Evolutionary conservation across 192 early-diverging fungal species (phyloP).

Genomic region (Globomyces pollinis-pini): DNA sequence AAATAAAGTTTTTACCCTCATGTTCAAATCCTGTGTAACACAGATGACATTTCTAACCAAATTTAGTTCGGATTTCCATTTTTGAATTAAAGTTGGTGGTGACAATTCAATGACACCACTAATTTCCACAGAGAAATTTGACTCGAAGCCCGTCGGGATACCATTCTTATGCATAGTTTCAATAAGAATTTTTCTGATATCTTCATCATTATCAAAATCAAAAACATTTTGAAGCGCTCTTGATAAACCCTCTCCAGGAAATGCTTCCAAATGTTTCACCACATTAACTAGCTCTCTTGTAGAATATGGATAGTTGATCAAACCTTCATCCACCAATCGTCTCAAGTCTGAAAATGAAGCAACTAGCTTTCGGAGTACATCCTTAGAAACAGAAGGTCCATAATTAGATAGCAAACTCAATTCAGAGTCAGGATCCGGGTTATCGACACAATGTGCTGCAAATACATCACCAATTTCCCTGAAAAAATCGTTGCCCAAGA

Average conservation of each 20-base stretch:
- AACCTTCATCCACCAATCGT: constrained; percentile 61
- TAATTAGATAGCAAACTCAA: constrained; percentile 63
- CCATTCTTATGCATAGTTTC: constrained; percentile 67
- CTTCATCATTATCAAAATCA: constrained; percentile 62
- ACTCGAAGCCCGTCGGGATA: constrained; percentile 61
- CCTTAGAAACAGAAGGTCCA: constrained; percentile 60
- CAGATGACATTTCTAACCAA: background rate
- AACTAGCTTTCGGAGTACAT: constrained; percentile 58
- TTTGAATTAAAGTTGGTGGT: constrained; percentile 43
- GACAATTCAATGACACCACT: constrained; percentile 42
- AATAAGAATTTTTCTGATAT: constrained; percentile 21
- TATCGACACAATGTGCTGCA: constrained; percentile 61
- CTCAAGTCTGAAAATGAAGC: constrained; percentile 65
- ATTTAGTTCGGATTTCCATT: constrained; percentile 30
- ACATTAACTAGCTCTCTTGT: constrained; percentile 74
- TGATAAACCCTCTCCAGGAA: constrained; percentile 62
- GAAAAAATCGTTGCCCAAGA: constrained; percentile 79
- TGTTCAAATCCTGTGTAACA: background rate
- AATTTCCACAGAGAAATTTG: constrained; percentile 55
- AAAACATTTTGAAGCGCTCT: constrained; percentile 71
- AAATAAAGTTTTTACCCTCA: too few species aligned
- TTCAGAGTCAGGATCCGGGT: constrained; percentile 68
- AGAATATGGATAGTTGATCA: constrained; percentile 79
- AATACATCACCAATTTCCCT: constrained; percentile 74
- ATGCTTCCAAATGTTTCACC: constrained; percentile 67